phyloP scores from a whole-genome alignment of 2,329 filamentous ascomycete genomes.

The Aspergillus cejpii region DNA sequence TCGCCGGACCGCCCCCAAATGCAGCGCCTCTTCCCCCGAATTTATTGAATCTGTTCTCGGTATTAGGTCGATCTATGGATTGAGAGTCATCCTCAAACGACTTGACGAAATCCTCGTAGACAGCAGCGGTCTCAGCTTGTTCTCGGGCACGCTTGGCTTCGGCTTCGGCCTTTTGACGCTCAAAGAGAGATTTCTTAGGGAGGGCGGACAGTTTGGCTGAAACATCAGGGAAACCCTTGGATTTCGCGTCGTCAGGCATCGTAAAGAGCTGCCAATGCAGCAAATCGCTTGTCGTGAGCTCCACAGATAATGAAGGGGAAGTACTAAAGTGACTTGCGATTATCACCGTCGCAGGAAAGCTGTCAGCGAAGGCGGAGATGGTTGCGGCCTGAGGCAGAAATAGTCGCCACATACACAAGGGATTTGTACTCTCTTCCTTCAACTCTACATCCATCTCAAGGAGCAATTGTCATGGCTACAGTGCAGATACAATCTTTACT shows the following conservation, averaged over 20 bases:
- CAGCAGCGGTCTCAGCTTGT: constrained; percentile 78
- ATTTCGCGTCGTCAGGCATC: constrained; percentile 37
- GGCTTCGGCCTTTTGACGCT: constrained; percentile 79
- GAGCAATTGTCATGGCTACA: constrained; percentile 18
- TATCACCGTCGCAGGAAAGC: constrained; percentile 2
- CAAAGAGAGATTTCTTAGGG: constrained; percentile 78
- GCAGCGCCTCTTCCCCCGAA: constrained; percentile 31
- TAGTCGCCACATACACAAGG: neutral
- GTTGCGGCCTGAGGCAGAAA: constrained; percentile 13
- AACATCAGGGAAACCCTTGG: constrained; percentile 59
- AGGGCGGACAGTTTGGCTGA: constrained; percentile 72
- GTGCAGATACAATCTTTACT: constrained; percentile 41
- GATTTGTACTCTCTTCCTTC: neutral
- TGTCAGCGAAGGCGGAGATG: constrained; percentile 15
- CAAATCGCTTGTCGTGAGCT: constrained; percentile 6
- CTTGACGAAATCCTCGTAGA: constrained; percentile 81
- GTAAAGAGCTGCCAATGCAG: constrained; percentile 22
- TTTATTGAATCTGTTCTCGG: constrained; percentile 21
- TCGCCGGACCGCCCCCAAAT: constrained; percentile 41
- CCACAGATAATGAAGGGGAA: neutral
- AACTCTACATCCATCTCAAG: too few species aligned
- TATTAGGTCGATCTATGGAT: constrained; percentile 10
- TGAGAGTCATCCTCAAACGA: constrained; percentile 48
- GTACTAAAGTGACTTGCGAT: neutral
- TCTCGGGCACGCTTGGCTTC: constrained; percentile 81